Percentiles rank a stretch among this genome's conserved stretches.
phyloP scores from a whole-genome alignment of 108 stramenopile genomes.

The Skeletonema potamos region DNA sequence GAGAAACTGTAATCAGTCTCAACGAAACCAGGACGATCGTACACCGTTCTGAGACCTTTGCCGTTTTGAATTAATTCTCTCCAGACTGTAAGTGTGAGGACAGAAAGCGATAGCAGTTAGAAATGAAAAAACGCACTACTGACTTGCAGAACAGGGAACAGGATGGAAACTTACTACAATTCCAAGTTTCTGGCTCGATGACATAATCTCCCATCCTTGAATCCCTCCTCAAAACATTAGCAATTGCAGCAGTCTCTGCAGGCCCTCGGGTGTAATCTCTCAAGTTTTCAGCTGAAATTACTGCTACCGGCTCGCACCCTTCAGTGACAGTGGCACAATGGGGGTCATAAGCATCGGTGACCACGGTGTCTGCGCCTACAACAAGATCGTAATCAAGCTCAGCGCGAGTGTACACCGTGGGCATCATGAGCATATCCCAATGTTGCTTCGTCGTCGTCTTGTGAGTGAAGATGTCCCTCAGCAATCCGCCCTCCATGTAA shows the following conservation, averaged over 20 bases:
- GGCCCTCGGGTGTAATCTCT: slow-evolving; percentile 11
- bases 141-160: neutral
- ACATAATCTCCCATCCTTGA: slow-evolving; percentile 19
- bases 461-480: slow-evolving; percentile 39
- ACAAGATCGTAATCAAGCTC: slow-evolving; percentile 29
- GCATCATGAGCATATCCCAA: slow-evolving; percentile 41
- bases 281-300: slow-evolving; percentile 41
- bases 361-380: slow-evolving; percentile 22
- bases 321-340: slow-evolving; percentile 26
- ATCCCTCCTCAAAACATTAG: slow-evolving; percentile 6
- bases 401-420: slow-evolving; percentile 10
- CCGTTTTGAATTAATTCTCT: slow-evolving; percentile 19
- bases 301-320: slow-evolving; percentile 42
- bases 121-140: neutral
- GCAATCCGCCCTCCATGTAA: slow-evolving; percentile 36
- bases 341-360: slow-evolving; percentile 38
- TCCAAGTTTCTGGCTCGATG: slow-evolving; percentile 40
- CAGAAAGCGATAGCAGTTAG: neutral
- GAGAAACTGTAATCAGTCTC: slow-evolving; percentile 1
- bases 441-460: slow-evolving; percentile 35
- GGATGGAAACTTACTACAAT: slow-evolving; percentile 9
- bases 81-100: slow-evolving; percentile 9
- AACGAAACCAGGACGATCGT: neutral
- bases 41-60: slow-evolving; percentile 25
- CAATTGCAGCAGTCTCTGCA: slow-evolving; percentile 21